Evolutionary conservation across 192 early-diverging fungal species (phyloP).

Genomic region (Coemansia sp.): DNA sequence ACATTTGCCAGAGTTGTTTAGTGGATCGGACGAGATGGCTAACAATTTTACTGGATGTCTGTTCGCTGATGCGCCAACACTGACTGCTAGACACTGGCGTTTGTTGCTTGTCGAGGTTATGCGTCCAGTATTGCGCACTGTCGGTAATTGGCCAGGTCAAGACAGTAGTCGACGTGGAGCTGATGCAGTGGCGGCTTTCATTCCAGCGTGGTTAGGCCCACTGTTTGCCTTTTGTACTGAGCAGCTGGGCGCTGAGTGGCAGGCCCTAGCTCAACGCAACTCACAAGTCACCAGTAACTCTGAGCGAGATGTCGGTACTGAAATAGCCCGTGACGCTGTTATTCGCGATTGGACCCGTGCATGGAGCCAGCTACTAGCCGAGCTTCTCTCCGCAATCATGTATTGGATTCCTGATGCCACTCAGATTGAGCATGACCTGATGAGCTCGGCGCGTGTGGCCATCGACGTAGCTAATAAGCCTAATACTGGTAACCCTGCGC

Average conservation of each 20-base stretch:
- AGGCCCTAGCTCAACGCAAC: background rate
- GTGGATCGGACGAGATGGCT: background rate
- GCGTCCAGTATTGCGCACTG: slow-evolving; percentile 17
- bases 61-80: slow-evolving; percentile 33
- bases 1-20: slow-evolving; percentile 25
- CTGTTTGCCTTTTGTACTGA: slow-evolving; percentile 32
- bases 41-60: slow-evolving; percentile 36
- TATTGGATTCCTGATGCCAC: slow-evolving; percentile 32
- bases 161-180: background rate
- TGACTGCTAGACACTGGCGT: slow-evolving; percentile 48
- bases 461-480: background rate
- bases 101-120: slow-evolving; percentile 29
- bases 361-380: slow-evolving; percentile 32
- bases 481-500: slow-evolving; percentile 1
- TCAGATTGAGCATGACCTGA: slow-evolving; percentile 44
- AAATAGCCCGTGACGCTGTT: slow-evolving; percentile 38
- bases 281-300: background rate
- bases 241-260: slow-evolving; percentile 33
- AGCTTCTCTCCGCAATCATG: slow-evolving; percentile 16
- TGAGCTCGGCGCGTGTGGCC: slow-evolving; percentile 15
- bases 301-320: slow-evolving; percentile 17
- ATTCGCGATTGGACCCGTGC: slow-evolving; percentile 51
- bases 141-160: slow-evolving; percentile 48
- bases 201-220: slow-evolving; percentile 31
- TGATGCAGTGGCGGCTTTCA: slow-evolving; percentile 18